Base-by-base conservation (phyloP, 768 basidiomycete species). In the Ramaria rubella region DNA sequence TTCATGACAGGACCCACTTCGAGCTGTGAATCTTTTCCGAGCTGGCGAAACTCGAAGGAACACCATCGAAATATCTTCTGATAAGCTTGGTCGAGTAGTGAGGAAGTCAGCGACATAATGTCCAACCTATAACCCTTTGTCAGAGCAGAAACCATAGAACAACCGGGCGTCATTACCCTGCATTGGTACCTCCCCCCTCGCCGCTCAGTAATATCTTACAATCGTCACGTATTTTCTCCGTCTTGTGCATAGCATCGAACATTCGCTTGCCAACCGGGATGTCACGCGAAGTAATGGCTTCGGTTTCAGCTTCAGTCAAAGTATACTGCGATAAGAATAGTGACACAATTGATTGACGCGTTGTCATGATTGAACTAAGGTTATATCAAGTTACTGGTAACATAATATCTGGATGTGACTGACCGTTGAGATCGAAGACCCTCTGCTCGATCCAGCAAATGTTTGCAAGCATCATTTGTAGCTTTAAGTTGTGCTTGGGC, bases 301-400 rank as follows among this genome's bases (percentile, higher is more conserved):
- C 81, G 1, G 80, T 70, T 64, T 97, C 94, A 12, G 78, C 75
- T 1, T 86, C 79, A 3, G 72, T 80, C 14, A 98, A 81, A 1
- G 93, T 96, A 70, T 98, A 99, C 2, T 87, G 83, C 0, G 78
- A 70, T 23, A 99, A 80, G 71, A 99, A 97, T 12, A 87, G 70
- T 1, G 78, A 70, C 3, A 95, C 82, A 59, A 97, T 83, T 0
- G 83, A 79, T 63, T 85, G 82, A 52, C 81, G 85, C 27, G 80
- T 78, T 51, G 87, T 83, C 19, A 90, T 82, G 50, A 79, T 77
- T 63, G 84, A 80, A 64, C 90, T 90, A 19, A 43, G 30, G 14
- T 14, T 29, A 27, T 15, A 17, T 11, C 9, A n/a, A n/a, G n/a
- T n/a, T n/a, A n/a, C n/a, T n/a, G n/a, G n/a, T n/a, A n/a, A 34